Conservation (phyloP, 768 basidiomycete genomes). For the Gyrodon lividus region DNA sequence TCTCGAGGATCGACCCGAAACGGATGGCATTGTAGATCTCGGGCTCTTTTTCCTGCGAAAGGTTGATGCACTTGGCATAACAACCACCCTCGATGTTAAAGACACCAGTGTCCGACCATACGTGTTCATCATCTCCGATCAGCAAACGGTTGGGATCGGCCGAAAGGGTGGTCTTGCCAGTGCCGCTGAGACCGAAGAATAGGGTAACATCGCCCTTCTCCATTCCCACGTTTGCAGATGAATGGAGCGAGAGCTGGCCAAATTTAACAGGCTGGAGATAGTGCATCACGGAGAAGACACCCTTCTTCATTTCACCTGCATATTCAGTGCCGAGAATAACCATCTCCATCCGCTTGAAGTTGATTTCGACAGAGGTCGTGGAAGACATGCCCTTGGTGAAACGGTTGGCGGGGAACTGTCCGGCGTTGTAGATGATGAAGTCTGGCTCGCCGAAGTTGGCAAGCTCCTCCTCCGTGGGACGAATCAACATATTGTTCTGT, state of each 20-base stretch:
- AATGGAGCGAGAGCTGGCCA: slow-evolving; percentile 95
- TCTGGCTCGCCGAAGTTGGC: slow-evolving; percentile 95
- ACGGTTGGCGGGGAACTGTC: slow-evolving; percentile 99
- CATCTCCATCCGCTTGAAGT: slow-evolving; percentile 99
- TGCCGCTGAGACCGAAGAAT: slow-evolving; percentile 98
- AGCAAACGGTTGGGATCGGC: slow-evolving; percentile 92
- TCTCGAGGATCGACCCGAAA: slow-evolving; percentile 97
- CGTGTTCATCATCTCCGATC: slow-evolving; percentile 99
- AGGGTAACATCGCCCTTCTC: slow-evolving; percentile 90
- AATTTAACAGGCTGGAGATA: slow-evolving; percentile 99
- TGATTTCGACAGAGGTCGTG: slow-evolving; percentile 97
- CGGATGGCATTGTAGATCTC: slow-evolving; percentile 95
- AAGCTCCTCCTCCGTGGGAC: slow-evolving; percentile 93
- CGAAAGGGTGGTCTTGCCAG: slow-evolving; percentile 97
- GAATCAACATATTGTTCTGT: slow-evolving; percentile 99
- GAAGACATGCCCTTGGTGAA: slow-evolving; percentile 99
- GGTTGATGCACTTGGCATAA: slow-evolving; percentile 97
- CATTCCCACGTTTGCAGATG: slow-evolving; percentile 94
- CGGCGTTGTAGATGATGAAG: slow-evolving; percentile 99
- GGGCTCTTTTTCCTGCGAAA: slow-evolving; percentile 96
- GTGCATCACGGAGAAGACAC: slow-evolving; percentile 99
- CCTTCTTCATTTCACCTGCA: slow-evolving; percentile 99
- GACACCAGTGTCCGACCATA: slow-evolving; percentile 98
- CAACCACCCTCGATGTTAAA: slow-evolving; percentile 99
- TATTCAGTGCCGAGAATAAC: slow-evolving; percentile 99